Evolutionary conservation across 2,329 filamentous ascomycete genomes (phyloP).

Genomic region (Aspergillus brunneoviolaceus): DNA sequence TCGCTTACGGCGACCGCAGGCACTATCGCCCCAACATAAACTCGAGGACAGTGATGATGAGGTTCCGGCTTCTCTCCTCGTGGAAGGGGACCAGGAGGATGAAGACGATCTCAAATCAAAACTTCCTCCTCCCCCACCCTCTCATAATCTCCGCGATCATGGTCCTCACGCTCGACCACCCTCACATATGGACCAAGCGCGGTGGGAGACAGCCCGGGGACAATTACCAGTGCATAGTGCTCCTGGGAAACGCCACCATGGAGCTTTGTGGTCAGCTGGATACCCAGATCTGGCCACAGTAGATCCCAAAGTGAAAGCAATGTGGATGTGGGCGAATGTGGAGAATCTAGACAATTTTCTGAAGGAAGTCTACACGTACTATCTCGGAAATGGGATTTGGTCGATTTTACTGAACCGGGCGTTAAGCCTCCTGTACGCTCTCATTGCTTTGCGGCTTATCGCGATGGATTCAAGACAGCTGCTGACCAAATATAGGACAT

Average conservation of each 20-base stretch:
- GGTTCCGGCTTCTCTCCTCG: slow-evolving; percentile 62
- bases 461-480: not conserved
- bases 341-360: slow-evolving; percentile 87
- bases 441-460: not conserved
- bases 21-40: slow-evolving; percentile 34
- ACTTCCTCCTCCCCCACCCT: slow-evolving; percentile 36
- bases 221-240: slow-evolving; percentile 40
- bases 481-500: slow-evolving; percentile 56
- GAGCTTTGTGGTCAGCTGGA: slow-evolving; percentile 27
- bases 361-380: slow-evolving; percentile 83
- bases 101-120: slow-evolving; percentile 40
- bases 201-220: slow-evolving; percentile 51
- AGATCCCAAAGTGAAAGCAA: slow-evolving; percentile 71
- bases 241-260: slow-evolving; percentile 20
- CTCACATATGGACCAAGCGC: slow-evolving; percentile 45
- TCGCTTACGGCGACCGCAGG: slow-evolving; percentile 34
- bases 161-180: slow-evolving; percentile 40
- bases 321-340: slow-evolving; percentile 93
- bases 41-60: slow-evolving; percentile 60
- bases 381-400: slow-evolving; percentile 76
- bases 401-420: slow-evolving; percentile 74
- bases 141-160: slow-evolving; percentile 25
- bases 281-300: slow-evolving; percentile 43
- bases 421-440: slow-evolving; percentile 68
- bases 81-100: slow-evolving; percentile 52